phyloP scores from a whole-genome alignment of 257 asterid genomes.

The Mitragyna speciosa region DNA sequence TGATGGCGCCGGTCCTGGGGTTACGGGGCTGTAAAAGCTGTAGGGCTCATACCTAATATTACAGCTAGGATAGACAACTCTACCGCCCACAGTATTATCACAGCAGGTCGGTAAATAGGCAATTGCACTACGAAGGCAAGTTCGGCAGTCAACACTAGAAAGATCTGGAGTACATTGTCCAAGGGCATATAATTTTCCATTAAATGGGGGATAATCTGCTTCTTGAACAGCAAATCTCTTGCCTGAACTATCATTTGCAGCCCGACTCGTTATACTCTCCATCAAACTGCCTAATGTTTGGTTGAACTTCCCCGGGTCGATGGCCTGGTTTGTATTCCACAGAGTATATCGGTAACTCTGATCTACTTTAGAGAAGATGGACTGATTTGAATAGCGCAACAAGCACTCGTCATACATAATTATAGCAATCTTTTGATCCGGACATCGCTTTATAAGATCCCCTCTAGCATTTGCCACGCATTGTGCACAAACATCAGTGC shows the following conservation, averaged over 20 bases:
- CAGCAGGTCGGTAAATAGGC: background rate
- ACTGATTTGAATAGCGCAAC: slow-evolving; percentile 21
- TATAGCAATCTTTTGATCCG: background rate
- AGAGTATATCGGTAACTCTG: background rate
- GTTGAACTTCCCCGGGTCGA: background rate
- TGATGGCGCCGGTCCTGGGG: background rate
- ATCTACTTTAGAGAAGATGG: background rate
- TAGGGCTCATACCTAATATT: slow-evolving; percentile 20
- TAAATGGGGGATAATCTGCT: background rate
- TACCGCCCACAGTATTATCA: background rate
- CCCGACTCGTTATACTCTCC: background rate
- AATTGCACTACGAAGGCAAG: slow-evolving; percentile 12
- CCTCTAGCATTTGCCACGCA: slow-evolving; percentile 4
- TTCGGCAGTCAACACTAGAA: background rate
- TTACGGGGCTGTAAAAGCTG: background rate
- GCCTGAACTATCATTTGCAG: background rate
- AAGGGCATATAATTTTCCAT: background rate
- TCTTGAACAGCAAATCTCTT: slow-evolving; percentile 17
- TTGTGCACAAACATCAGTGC: background rate
- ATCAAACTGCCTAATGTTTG: background rate
- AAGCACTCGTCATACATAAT: slow-evolving; percentile 15
- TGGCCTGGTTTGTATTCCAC: background rate
- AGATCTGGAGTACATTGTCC: slow-evolving; percentile 35
- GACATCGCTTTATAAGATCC: slow-evolving; percentile 11
- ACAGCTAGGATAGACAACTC: slow-evolving; percentile 21